These are phyloP conservation scores for Thalassiosira allenii DNA, from an alignment of 352 stramenopile genomes.

Conservation along the genomic window DNA sequence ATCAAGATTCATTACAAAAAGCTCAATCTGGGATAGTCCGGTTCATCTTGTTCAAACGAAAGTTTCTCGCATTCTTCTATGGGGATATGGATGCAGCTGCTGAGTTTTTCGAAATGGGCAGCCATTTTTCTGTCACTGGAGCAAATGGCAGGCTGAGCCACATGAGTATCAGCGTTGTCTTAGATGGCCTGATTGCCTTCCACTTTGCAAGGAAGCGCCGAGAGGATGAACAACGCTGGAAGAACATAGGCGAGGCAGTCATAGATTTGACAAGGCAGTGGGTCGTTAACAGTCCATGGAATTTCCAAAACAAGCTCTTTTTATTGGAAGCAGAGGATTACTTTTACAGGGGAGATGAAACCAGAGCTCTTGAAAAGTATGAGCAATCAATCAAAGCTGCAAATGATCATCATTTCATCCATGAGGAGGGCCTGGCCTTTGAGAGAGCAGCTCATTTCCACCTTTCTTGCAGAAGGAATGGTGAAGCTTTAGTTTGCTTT, in stretches of 20 bases:
- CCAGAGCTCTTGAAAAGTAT: slow-evolving; percentile 28
- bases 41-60: slow-evolving; percentile 26
- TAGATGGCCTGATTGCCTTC: slow-evolving; percentile 43
- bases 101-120: slow-evolving; percentile 21
- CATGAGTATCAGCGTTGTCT: slow-evolving; percentile 22
- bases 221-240: slow-evolving; percentile 23
- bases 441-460: slow-evolving; percentile 30
- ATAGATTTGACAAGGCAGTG: slow-evolving; percentile 19
- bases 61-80: slow-evolving; percentile 23
- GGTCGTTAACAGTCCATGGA: slow-evolving; percentile 21
- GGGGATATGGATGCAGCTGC: slow-evolving; percentile 29
- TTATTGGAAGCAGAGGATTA: slow-evolving; percentile 36
- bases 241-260: slow-evolving; percentile 9
- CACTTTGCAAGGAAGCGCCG: slow-evolving; percentile 25
- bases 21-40: slow-evolving; percentile 3
- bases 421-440: slow-evolving; percentile 39
- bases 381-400: slow-evolving; percentile 28
- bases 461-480: slow-evolving; percentile 11
- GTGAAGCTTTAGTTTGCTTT: slow-evolving; percentile 23
- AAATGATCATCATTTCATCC: slow-evolving; percentile 25
- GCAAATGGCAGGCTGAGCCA: slow-evolving; percentile 1
- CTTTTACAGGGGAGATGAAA: slow-evolving; percentile 23
- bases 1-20: not conserved
- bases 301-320: slow-evolving; percentile 35
- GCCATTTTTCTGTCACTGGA: slow-evolving; percentile 11